A percentile compares a stretch with the other conserved stretches of the same genome.
These are phyloP conservation scores for Phytopythium delawarense DNA, from an alignment of 352 stramenopile species.

Conservation along the genomic window DNA sequence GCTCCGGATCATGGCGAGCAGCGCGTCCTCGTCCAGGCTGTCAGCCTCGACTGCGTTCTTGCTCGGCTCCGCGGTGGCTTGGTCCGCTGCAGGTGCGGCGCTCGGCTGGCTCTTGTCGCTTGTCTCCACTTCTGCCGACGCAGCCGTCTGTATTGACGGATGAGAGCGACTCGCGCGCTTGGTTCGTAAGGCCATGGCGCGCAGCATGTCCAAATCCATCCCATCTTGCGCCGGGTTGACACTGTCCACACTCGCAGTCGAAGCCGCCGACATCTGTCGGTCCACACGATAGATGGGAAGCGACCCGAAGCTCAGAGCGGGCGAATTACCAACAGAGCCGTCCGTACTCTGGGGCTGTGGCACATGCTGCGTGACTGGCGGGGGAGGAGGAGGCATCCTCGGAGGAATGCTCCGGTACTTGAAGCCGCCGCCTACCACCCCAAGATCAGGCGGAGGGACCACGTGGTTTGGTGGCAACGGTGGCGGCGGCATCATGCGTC, in stretches of 20 bases:
- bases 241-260: neutral
- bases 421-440: conserved; percentile 24
- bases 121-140: neutral
- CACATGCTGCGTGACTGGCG: neutral
- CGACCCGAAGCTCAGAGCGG: neutral
- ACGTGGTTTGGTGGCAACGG: neutral
- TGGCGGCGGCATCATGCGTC: conserved; percentile 8
- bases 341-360: neutral
- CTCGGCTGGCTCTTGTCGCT: no score
- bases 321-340: neutral
- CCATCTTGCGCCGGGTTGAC: conserved; percentile 5
- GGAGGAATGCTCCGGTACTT: conserved; percentile 30
- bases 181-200: conserved; percentile 53
- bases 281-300: neutral
- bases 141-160: neutral
- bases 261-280: neutral
- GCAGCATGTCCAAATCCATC: conserved; percentile 66
- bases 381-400: neutral
- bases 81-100: neutral
- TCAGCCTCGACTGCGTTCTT: neutral
- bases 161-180: conserved; percentile 21
- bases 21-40: neutral
- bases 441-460: conserved; percentile 10
- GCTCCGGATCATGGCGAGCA: conserved; percentile 3
- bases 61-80: no score